Evolutionary conservation across 257 asterid species (phyloP), one percentile per base, ranked within the genome.

Genomic region (Fraxinus anomala): DNA sequence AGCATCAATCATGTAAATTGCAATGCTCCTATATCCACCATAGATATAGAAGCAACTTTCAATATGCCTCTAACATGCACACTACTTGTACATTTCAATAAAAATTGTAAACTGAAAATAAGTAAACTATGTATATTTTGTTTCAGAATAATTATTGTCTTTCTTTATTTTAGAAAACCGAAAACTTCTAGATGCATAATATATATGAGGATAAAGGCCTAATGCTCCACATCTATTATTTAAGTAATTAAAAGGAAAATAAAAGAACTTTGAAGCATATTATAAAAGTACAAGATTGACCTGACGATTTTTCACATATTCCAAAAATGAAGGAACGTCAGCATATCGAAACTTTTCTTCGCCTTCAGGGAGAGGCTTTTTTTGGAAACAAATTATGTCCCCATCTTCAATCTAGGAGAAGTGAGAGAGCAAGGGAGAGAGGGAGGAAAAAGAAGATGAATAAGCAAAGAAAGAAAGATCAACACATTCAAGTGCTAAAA

Each of bases 301-400:
- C 99, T 93, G 99, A 81, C 99, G 96, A 79, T 96, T 96, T 81
- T 93, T 89, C 82, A 93, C 97, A 77, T 92, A 93, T 83, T 93
- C 98, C 92, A 96, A 82, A 80, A 80, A 96, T 54, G 92, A 88
- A 79, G 98, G 97, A 83, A 92, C 97, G 28, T 92, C 95, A 37
- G 94, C 91, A 85, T 83, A 92, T 79, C 97, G 94, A 51, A 85
- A 19, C 84, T 77, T 86, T 81, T 86, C 92, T 77, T 89, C 94
- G 89, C 70, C 78, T 79, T 89, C 98, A 59, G 91, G 79, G 14
- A 83, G 75, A 79, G 84, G 86, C 39, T 85, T 83, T 79, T 93
- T 93, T 78, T 96, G 99, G 89, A 96, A 96, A 87, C 99, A 93
- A 77, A 96, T 88, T 40, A 96, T 93, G 81, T 96, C 99, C 75